Evolutionary conservation across 2,329 filamentous ascomycete genomes (phyloP).

Genomic region (Sclerotinia nivalis): DNA sequence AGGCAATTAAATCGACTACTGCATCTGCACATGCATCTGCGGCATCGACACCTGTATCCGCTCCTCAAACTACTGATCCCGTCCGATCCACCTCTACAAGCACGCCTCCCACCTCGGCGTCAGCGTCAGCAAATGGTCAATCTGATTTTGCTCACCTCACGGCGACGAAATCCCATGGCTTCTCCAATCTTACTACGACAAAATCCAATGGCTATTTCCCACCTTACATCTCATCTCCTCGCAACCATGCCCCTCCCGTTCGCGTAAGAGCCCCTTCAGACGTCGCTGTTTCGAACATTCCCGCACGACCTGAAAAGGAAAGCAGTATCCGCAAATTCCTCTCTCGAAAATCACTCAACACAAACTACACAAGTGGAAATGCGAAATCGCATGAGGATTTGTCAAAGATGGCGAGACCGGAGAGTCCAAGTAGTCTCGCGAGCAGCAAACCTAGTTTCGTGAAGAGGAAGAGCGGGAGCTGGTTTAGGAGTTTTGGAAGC

Average conservation of each 20-base stretch:
- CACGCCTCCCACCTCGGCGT: neutral
- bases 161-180: slow-evolving; percentile 1
- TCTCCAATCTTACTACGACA: neutral
- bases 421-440: slow-evolving; percentile 37
- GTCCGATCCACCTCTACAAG: neutral
- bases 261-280: slow-evolving; percentile 10
- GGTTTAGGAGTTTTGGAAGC: slow-evolving; percentile 39
- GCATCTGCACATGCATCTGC: slow-evolving; percentile 23
- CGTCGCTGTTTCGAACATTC: slow-evolving; percentile 30
- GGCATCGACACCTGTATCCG: neutral
- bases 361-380: slow-evolving; percentile 38
- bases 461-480: slow-evolving; percentile 38
- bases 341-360: slow-evolving; percentile 42
- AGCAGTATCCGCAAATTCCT: slow-evolving; percentile 44
- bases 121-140: slow-evolving; percentile 15
- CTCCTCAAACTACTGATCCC: neutral
- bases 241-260: slow-evolving; percentile 5
- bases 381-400: slow-evolving; percentile 38
- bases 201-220: slow-evolving; percentile 18
- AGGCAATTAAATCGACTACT: slow-evolving; percentile 24
- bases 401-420: slow-evolving; percentile 33
- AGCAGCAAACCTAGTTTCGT: slow-evolving; percentile 30
- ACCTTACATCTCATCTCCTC: neutral
- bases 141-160: slow-evolving; percentile 7
- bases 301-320: slow-evolving; percentile 34